These are phyloP conservation scores for Geotrichum ghanense DNA, from an alignment of 805 yeast genomes.

Conservation along the genomic window DNA sequence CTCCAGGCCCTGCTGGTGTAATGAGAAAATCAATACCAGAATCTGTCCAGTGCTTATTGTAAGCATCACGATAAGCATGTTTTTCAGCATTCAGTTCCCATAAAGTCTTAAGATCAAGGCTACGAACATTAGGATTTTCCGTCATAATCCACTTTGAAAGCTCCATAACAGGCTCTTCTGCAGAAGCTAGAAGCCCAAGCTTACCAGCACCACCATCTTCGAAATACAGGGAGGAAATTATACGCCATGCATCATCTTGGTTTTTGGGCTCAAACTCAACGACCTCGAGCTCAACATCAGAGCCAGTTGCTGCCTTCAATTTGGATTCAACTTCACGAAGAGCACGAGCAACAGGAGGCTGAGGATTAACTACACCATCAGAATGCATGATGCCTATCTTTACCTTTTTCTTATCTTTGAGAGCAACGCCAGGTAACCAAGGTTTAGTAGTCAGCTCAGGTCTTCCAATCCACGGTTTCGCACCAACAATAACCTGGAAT, in stretches of 20 bases:
- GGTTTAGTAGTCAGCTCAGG: slow-evolving; percentile 32
- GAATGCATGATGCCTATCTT: slow-evolving; percentile 33
- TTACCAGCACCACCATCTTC: slow-evolving; percentile 9
- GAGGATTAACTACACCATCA: slow-evolving; percentile 35
- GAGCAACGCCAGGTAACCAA: slow-evolving; percentile 21
- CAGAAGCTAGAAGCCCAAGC: slow-evolving; percentile 3
- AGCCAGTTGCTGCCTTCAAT: slow-evolving; percentile 5
- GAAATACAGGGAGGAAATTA: slow-evolving; percentile 3
- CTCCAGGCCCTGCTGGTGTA: slow-evolving; percentile 9
- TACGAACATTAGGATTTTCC: background rate
- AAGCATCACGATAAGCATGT: background rate
- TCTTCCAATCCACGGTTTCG: slow-evolving; percentile 35
- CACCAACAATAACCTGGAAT: slow-evolving; percentile 29
- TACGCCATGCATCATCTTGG: background rate
- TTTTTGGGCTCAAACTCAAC: slow-evolving; percentile 34
- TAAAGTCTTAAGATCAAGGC: slow-evolving; percentile 4
- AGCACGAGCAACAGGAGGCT: slow-evolving; percentile 39
- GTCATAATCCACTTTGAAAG: background rate
- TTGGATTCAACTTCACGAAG: slow-evolving; percentile 24
- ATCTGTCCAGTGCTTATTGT: slow-evolving; percentile 1
- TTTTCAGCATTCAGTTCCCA: slow-evolving; percentile 9
- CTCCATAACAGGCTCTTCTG: slow-evolving; percentile 10
- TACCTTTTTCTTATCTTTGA: slow-evolving; percentile 24
- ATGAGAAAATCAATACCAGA: background rate
- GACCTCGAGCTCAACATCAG: slow-evolving; percentile 37